Base-by-base conservation (phyloP, 139 green algal genomes). In the Micractinium conductrix region DNA sequence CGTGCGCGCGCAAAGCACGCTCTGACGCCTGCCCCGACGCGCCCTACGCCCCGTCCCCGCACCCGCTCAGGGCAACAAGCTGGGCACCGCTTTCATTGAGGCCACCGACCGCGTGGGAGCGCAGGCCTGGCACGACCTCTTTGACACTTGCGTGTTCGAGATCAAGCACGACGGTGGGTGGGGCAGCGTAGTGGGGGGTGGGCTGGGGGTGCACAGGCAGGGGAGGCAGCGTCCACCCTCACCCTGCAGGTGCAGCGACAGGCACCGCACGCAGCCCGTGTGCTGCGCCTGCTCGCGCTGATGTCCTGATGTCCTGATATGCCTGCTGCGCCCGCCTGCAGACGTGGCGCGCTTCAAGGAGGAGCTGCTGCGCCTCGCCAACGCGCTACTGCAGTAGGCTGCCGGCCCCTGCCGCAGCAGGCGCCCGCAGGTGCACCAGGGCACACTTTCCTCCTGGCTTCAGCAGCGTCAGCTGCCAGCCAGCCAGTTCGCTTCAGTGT, bases 41-140 rank as follows among this genome's bases (percentile, higher is more conserved):
- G n/a, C n/a, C n/a, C n/a, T n/a, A n/a, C n/a, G n/a, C n/a, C n/a
- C n/a, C n/a, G n/a, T n/a, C n/a, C n/a, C n/a, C n/a, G n/a, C n/a
- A n/a, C n/a, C n/a, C n/a, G n/a, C 26, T 12, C 71, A 88, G 81
- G 87, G 87, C 69, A 90, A 90, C 55, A 70, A 68, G 33, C 82
- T 90, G 75, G 87, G 87, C 45, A 62, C 78, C 3, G 87, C 87
- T 21, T 90, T 90, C 74, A 62, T 74, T 10, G 83, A 63, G 37
- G 87, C 87, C 50, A 80, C 83, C 7, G 87, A 90, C 45, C 73
- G 79, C 4, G 83, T 88, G 44, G 35, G 68, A 6, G 87, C 87
- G 48, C 67, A 84, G 58, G 78, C 87, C n/a, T 90, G 87, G 87
- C 83, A 90, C 79, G 87, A 90, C 82, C 44, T 90, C 24, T 90